Evolutionary conservation across 1,139 yeast genomes (phyloP).

Genomic region (Magnusiomyces suaveolens): DNA sequence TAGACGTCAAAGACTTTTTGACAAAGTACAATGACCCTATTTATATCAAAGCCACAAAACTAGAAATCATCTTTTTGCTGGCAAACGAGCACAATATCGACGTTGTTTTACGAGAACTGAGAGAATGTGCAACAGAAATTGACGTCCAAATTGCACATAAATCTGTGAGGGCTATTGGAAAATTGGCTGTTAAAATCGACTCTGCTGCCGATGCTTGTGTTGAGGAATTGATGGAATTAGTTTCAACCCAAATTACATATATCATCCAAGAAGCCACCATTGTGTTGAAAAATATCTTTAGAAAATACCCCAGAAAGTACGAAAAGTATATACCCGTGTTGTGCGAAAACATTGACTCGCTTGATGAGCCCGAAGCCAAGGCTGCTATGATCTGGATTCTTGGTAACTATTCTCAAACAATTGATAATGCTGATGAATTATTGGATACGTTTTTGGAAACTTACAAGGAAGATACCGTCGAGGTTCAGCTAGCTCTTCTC

Average conservation of each 20-base stretch:
- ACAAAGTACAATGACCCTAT: conserved; percentile 79
- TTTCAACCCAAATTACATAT: conserved; percentile 60
- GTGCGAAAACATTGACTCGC: conserved; percentile 37
- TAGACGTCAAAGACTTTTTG: conserved; percentile 71
- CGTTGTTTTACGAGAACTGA: conserved; percentile 61
- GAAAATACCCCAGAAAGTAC: conserved; percentile 58
- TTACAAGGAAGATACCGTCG: conserved; percentile 54
- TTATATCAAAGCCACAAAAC: conserved; percentile 80
- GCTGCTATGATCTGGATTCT: conserved; percentile 75
- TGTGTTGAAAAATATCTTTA: conserved; percentile 63
- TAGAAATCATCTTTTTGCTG: conserved; percentile 72
- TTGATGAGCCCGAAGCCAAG: conserved; percentile 73
- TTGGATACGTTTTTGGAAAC: conserved; percentile 40
- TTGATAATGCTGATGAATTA: conserved; percentile 41
- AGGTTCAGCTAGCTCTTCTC: conserved; percentile 63
- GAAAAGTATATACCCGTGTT: conserved; percentile 37
- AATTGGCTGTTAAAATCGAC: conserved; percentile 66
- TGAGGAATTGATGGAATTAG: conserved; percentile 48
- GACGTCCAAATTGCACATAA: conserved; percentile 80
- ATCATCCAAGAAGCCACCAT: conserved; percentile 73
- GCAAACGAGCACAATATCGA: conserved; percentile 58
- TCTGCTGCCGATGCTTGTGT: conserved; percentile 56
- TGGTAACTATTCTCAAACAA: conserved; percentile 55
- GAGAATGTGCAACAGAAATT: conserved; percentile 78
- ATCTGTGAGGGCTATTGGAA: conserved; percentile 84